Evolutionary conservation across 2,329 filamentous ascomycete genomes (phyloP), one percentile per base, ranked within the genome.

Genomic region (Colletotrichum incanum): DNA sequence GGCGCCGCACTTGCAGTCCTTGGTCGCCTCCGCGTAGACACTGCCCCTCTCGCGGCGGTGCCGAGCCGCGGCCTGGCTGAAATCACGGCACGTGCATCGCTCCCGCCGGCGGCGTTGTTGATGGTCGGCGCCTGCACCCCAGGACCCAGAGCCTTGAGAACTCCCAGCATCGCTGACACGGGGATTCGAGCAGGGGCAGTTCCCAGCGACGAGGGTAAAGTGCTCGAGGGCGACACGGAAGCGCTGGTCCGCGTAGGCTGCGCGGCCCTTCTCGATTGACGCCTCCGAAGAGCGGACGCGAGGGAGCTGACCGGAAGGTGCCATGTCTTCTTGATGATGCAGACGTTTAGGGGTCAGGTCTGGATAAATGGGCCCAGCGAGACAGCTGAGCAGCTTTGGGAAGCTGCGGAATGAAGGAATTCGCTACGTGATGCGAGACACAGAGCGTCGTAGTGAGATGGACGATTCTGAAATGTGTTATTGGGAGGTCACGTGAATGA

Each of bases 21-120:
- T 80, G 79, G 84, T 83, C 58, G 82, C 83, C 74, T 85, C 83
- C 3, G 82, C 76, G 73, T 84, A 84, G 31, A 85, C 81, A n/a
- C 80, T 82, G 14, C 78, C 80, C 39, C 77, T 76, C 39, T 80
- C 76, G 1, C 63, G 66, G 3, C 78, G 81, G 14, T 81, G 76
- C 31, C 77, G 76, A 54, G 83, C 80, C n/a, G 59, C 65, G 23
- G 69, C 69, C 39, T 60, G 52, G 9, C 65, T 37, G 52, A 80
- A 84, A 67, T 84, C 75, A 71, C 85, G 85, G 75, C 83, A 85
- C 6, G 72, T 74, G 75, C 83, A 84, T 37, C 82, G 78, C 26
- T 80, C 78, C 11, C 84, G 79, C 58, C 78, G 81, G 50, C 75
- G 74, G n/a, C 79, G 43, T 79, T 76, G 56, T 74, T 76, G 72